Percentiles rank a stretch among this genome's conserved stretches.
Evolutionary conservation across 2,329 filamentous ascomycete species (phyloP).

Genomic region (Epichloe uncinata): DNA sequence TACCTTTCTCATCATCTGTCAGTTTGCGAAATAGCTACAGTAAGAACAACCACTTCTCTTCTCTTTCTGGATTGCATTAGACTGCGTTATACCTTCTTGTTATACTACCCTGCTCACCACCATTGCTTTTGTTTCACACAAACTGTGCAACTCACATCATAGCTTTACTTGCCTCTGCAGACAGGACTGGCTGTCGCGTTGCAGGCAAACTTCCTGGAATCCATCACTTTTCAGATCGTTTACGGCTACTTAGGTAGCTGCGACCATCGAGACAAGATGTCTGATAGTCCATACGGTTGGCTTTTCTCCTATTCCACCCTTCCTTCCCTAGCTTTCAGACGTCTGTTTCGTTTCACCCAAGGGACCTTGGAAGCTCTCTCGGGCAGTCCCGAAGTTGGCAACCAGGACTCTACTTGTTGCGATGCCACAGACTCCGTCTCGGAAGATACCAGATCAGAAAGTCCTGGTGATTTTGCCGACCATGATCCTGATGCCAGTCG

Average conservation of each 20-base stretch:
- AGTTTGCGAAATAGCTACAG: not conserved
- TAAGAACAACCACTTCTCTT: slow-evolving; percentile 1
- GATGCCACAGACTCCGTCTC: not conserved
- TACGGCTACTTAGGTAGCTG: not conserved
- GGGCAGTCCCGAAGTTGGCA: not conserved
- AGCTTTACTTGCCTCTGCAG: not conserved
- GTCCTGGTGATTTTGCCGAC: not conserved
- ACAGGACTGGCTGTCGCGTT: not conserved
- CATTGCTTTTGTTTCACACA: not conserved
- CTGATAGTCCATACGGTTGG: not conserved
- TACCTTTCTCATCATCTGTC: not conserved
- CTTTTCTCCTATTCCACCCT: not conserved
- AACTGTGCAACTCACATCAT: not conserved
- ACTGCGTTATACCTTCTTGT: not conserved
- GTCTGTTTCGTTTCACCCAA: not conserved
- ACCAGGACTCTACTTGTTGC: not conserved
- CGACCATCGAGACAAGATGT: slow-evolving; percentile 2
- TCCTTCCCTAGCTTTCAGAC: not conserved
- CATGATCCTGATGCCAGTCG: not conserved
- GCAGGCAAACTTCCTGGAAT: not conserved
- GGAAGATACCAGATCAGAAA: not conserved
- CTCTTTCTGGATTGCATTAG: not conserved
- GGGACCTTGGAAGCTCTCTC: not conserved
- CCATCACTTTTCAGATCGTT: not conserved
- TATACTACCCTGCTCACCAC: not conserved